These are phyloP conservation scores for Zoysia pacifica DNA, from an alignment of 176 grass and related monocot genomes.

Conservation along the genomic window DNA sequence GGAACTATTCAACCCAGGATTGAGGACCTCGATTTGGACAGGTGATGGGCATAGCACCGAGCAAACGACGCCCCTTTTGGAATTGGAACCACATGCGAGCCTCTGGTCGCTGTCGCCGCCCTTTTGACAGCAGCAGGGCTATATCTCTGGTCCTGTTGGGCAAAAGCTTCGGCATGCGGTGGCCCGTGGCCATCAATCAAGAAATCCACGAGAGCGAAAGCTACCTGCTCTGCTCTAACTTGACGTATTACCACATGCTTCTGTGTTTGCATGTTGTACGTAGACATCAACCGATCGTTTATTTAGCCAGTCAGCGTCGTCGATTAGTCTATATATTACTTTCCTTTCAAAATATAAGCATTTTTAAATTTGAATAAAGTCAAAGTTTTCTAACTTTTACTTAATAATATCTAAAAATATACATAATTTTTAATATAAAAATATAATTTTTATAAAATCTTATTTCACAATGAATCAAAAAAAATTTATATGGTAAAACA, in stretches of 20 bases:
- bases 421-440: no score
- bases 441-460: no score
- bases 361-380: no score
- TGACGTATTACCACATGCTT: neutral
- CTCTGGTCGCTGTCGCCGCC: conserved; percentile 11
- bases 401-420: no score
- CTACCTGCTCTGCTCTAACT: neutral
- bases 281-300: neutral
- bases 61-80: conserved; percentile 14
- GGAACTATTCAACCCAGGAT: neutral
- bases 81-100: conserved; percentile 26
- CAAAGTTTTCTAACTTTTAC: no score
- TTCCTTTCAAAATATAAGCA: no score
- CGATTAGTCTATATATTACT: no score
- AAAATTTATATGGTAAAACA: no score
- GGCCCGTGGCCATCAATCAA: neutral
- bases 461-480: no score
- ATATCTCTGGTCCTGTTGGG: neutral
- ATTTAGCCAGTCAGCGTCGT: neutral
- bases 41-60: neutral
- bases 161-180: neutral
- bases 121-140: neutral
- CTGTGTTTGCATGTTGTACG: neutral
- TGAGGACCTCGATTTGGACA: neutral
- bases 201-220: conserved; percentile 1